Evolutionary conservation across 805 yeast genomes (phyloP), one percentile per base, ranked within the genome.

Genomic region (Pichia cabralensis): DNA sequence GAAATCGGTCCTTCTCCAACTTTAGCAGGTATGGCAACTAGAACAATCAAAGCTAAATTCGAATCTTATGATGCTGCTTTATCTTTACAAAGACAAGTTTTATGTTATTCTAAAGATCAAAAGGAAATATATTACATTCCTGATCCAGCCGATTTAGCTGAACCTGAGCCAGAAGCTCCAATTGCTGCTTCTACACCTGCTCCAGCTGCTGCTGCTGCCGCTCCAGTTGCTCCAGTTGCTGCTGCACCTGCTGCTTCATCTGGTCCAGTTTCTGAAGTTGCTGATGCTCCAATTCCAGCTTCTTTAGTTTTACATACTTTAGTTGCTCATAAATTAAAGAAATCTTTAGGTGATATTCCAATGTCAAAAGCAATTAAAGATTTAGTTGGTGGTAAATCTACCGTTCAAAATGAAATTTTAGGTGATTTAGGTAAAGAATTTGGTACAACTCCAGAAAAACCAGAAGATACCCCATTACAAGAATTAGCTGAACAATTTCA

Each of bases 1-100:
- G 99, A 92, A 64, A 84, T 92, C 45, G 99, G 99, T 36, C 99
- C 99, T 42, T 86, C 97, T 31, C 97, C 99, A 41, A 92, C 98
- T 28, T 71, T 92, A 58, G 92, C 96, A 26, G 97, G 97, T 47
- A 92, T 92, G 99, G 97, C 98, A 45, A 76, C 83, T 49, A 80
- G 97, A 67, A 92, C 99, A 43, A 76, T 92, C 53, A 78, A 77
- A 67, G 83, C 94, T 58, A 92, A 86, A 62, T 94, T 88, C 62
- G 97, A 92, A 64, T 81, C 96, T 27, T 92, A 86, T 58, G 99
- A 92, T 59, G 97, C 97, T 39, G 98, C 99, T 27, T 68, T 89
- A 52, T 82, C 94, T 40, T 75, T 81, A 50, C 84, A 80, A 51
- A 80, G 99, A 71, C 94, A 92, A 64, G 94, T 92, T 26, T 70